Conservation (phyloP, 2,329 filamentous ascomycete species). For the Cordyceps militaris region DNA sequence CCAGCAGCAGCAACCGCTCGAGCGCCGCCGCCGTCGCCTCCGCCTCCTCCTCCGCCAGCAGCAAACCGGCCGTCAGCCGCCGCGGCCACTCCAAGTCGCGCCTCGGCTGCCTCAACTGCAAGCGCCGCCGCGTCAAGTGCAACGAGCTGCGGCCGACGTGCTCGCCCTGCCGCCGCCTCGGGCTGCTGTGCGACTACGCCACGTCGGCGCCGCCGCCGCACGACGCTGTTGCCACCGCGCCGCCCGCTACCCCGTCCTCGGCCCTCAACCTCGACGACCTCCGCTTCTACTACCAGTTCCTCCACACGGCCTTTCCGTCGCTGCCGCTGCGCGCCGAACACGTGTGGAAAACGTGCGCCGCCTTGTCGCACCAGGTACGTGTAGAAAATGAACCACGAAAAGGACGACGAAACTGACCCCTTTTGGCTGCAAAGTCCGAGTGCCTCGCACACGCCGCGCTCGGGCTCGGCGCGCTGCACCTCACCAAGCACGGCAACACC, state of each 20-base stretch:
- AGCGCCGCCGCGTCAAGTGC: slow-evolving; percentile 26
- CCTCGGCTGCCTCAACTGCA: slow-evolving; percentile 28
- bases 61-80: neutral
- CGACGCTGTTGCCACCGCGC: neutral
- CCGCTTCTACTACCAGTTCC: slow-evolving; percentile 44
- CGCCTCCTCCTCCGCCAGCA: neutral
- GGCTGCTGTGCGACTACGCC: slow-evolving; percentile 27
- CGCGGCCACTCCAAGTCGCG: slow-evolving; percentile 25
- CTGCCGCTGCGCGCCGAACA: slow-evolving; percentile 27
- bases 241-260: slow-evolving; percentile 16
- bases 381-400: neutral
- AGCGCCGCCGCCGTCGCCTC: neutral
- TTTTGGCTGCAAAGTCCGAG: slow-evolving; percentile 30
- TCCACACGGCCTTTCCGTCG: slow-evolving; percentile 35
- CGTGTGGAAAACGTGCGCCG: slow-evolving; percentile 28
- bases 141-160: slow-evolving; percentile 24
- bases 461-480: slow-evolving; percentile 31
- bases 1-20: neutral
- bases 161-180: slow-evolving; percentile 27
- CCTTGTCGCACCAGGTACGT: slow-evolving; percentile 28
- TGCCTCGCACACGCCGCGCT: slow-evolving; percentile 33
- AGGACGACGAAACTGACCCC: neutral
- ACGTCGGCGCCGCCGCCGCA: slow-evolving; percentile 15
- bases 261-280: slow-evolving; percentile 36
- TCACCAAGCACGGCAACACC: slow-evolving; percentile 23